These are phyloP conservation scores for Luffa aegyptiaca DNA, from an alignment of 306 rosid genomes.

Conservation along the genomic window DNA sequence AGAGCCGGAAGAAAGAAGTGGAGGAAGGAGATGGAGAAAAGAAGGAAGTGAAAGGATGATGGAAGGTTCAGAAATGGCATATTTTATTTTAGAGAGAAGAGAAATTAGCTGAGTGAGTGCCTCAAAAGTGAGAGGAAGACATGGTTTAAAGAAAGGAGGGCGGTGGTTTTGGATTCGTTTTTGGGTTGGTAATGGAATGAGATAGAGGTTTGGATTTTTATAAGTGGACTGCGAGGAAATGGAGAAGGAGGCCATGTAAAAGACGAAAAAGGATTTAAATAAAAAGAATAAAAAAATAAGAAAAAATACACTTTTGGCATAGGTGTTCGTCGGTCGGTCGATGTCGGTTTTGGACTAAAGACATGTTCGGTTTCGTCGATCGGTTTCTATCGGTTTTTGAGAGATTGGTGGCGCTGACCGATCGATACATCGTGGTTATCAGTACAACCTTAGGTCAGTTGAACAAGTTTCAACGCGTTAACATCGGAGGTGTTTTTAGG, in stretches of 20 bases:
- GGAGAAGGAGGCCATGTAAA: not conserved
- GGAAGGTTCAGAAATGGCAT: conserved; percentile 21
- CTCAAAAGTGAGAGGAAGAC: not conserved
- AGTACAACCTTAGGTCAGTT: too few relatives aligned
- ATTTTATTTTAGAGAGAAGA: not conserved
- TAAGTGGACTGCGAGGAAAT: not conserved
- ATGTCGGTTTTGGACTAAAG: too few relatives aligned
- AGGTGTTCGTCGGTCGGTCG: too few relatives aligned
- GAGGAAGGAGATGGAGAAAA: conserved; percentile 7
- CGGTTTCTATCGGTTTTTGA: too few relatives aligned
- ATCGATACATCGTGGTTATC: too few relatives aligned
- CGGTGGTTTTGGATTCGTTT: not conserved
- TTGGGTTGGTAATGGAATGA: not conserved
- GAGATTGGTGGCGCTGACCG: too few relatives aligned
- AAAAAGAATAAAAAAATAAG: not conserved
- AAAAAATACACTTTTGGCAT: too few relatives aligned
- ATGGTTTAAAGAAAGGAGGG: not conserved
- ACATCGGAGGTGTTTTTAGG: too few relatives aligned
- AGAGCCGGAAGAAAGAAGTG: not conserved
- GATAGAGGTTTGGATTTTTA: not conserved
- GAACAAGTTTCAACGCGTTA: too few relatives aligned
- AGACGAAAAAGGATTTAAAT: not conserved
- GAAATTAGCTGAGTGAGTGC: not conserved
- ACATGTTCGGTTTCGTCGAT: too few relatives aligned
- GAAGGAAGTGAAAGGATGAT: not conserved